Conservation (phyloP, 2,329 filamentous ascomycete species). For the Calonectria henricotiae region DNA sequence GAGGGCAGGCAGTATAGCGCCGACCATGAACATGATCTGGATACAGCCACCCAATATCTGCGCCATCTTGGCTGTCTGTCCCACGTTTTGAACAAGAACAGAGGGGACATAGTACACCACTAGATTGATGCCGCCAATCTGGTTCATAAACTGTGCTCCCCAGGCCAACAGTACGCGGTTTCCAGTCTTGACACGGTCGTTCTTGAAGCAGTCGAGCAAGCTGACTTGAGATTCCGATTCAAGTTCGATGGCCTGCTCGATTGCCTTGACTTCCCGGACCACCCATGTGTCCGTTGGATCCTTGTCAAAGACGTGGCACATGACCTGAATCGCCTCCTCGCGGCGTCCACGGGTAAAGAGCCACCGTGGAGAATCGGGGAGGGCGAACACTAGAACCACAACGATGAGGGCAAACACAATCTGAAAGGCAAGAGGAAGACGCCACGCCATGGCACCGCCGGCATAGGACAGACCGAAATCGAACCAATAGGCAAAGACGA, state of each 20-base stretch:
- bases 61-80: slow-evolving; percentile 51
- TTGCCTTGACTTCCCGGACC: slow-evolving; percentile 57
- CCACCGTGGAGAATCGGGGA: slow-evolving; percentile 63
- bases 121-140: slow-evolving; percentile 66
- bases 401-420: slow-evolving; percentile 57
- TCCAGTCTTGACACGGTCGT: slow-evolving; percentile 42
- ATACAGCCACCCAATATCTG: slow-evolving; percentile 59
- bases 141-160: slow-evolving; percentile 56
- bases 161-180: slow-evolving; percentile 43
- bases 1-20: slow-evolving; percentile 56
- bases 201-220: slow-evolving; percentile 38
- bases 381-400: slow-evolving; percentile 56
- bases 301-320: slow-evolving; percentile 61
- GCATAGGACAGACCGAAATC: slow-evolving; percentile 56
- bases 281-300: slow-evolving; percentile 56
- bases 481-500: slow-evolving; percentile 63
- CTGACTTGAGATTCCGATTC: slow-evolving; percentile 49
- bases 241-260: slow-evolving; percentile 62
- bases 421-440: slow-evolving; percentile 53
- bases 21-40: slow-evolving; percentile 60
- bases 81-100: slow-evolving; percentile 56
- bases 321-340: slow-evolving; percentile 58
- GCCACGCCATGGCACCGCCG: slow-evolving; percentile 50
- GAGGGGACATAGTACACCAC: slow-evolving; percentile 59
- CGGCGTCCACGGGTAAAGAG: slow-evolving; percentile 58